A percentile compares a stretch with the other conserved stretches of the same genome.
These are phyloP conservation scores for Auxenochlorella pyrenoidosa DNA, from an alignment of 139 green algal species.

Conservation along the genomic window DNA sequence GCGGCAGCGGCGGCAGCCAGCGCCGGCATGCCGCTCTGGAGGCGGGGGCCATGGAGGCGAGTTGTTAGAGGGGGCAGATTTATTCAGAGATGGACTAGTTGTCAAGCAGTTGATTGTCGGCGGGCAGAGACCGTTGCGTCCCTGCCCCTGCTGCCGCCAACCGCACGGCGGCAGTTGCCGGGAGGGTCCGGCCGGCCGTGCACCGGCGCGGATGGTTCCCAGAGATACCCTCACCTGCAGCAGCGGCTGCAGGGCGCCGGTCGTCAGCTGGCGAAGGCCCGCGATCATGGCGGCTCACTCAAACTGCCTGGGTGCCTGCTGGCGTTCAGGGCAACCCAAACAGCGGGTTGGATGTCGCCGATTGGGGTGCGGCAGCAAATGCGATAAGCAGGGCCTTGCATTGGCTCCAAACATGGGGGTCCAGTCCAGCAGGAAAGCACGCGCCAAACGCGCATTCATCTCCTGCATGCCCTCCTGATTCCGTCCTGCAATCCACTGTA, in stretches of 20 bases:
- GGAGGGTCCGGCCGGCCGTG: background rate
- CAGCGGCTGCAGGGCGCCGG: conserved; percentile 10
- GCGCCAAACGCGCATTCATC: too few species aligned
- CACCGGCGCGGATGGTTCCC: background rate
- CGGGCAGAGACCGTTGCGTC: background rate
- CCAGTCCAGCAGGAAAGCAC: too few species aligned
- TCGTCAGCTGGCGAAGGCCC: conserved; percentile 1
- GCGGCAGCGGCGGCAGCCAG: background rate
- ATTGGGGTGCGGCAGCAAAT: too few species aligned
- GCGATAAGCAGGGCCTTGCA: too few species aligned
- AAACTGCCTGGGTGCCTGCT: background rate
- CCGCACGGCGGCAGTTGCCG: background rate
- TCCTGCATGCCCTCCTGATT: too few species aligned
- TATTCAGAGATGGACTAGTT: too few species aligned
- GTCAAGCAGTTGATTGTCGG: background rate
- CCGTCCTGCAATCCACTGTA: too few species aligned
- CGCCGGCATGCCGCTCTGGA: conserved; percentile 4
- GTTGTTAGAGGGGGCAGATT: too few species aligned
- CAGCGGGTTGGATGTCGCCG: too few species aligned
- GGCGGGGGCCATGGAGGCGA: background rate
- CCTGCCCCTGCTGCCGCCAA: background rate
- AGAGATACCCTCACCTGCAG: background rate
- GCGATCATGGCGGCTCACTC: conserved; percentile 7
- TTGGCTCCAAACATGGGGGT: too few species aligned
- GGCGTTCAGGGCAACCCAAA: too few species aligned